These are phyloP conservation scores for Boletales sp. DNA, from an alignment of 768 basidiomycete genomes.

Conservation along the genomic window DNA sequence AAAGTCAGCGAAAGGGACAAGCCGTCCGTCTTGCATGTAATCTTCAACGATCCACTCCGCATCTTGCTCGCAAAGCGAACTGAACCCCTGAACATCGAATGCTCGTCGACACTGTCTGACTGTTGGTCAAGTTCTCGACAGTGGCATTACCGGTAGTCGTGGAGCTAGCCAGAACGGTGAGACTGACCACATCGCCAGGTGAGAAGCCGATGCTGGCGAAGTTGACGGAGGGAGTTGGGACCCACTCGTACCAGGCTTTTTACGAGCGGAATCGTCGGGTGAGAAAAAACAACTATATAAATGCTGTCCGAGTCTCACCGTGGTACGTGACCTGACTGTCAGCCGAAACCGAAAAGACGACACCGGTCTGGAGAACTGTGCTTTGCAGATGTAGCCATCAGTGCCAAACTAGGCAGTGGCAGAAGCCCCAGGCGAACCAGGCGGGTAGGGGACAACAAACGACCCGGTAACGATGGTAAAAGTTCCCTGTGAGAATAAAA, in stretches of 20 bases:
- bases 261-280: too few species aligned
- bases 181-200: not conserved
- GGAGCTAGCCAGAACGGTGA: not conserved
- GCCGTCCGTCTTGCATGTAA: not conserved
- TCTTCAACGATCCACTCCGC: slow-evolving; percentile 4
- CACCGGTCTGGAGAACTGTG: slow-evolving; percentile 3
- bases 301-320: not conserved
- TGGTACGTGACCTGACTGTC: not conserved
- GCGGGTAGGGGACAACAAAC: slow-evolving; percentile 1
- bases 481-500: not conserved
- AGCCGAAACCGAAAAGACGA: not conserved
- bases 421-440: not conserved
- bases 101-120: not conserved
- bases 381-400: not conserved
- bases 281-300: too few species aligned
- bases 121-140: not conserved
- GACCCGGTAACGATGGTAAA: slow-evolving; percentile 3
- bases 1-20: not conserved
- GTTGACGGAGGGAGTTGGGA: not conserved
- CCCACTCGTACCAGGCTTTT: slow-evolving; percentile 6
- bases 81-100: not conserved
- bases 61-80: not conserved
- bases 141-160: not conserved
- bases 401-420: slow-evolving; percentile 7
- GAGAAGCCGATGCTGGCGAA: not conserved